Base-by-base conservation (phyloP, 768 basidiomycete genomes). In the Rhodotorula diobovata region DNA sequence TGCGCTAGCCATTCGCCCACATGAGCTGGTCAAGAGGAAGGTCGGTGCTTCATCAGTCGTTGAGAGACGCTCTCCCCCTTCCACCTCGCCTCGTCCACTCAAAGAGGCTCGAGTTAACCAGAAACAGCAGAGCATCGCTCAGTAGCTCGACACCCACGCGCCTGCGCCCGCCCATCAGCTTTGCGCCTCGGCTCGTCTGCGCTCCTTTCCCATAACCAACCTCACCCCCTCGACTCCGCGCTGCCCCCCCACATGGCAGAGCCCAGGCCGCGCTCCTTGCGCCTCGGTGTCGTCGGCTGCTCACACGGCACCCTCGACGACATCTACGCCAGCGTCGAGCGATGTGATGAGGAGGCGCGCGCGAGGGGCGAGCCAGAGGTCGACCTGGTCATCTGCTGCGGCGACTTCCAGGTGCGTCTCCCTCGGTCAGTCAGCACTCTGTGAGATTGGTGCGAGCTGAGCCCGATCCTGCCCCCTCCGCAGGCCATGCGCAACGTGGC, bases 241-340 rank as follows among this genome's bases (percentile, higher is more conserved):
- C 48, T 6, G 6, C 28, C 10, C 30, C 58, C 59, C 59, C 10
- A 4, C 48, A 61, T 20, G 41, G n/a, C 39, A 20, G 1, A 28
- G n/a, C 34, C 59, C 41, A 3, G 45, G 2, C 64, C 14, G 21
- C 63, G 66, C 53, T 46, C 35, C 15, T 30, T 76, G 48, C 60
- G 93, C 88, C 84, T 97, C 74, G 94, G 93, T 14, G 84, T 97
- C 37, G 87, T 96, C 83, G 94, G 94, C 6, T 98, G 96, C 83
- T 93, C 91, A 76, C 96, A 99, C 79, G 96, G 96, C 45, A 86
- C 88, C 72, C 86, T 96, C n/a, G 89, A 91, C 80, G 75, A 76
- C 37, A 95, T 95, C 63, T 98, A 98, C 82, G 79, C 81, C 18
- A 85, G 88, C 45, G 86, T 97, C 64, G 81, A 80, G 7, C 76